Evolutionary conservation across 1,284 basidiomycete species (phyloP).

Genomic region (Trichosporon sp.): DNA sequence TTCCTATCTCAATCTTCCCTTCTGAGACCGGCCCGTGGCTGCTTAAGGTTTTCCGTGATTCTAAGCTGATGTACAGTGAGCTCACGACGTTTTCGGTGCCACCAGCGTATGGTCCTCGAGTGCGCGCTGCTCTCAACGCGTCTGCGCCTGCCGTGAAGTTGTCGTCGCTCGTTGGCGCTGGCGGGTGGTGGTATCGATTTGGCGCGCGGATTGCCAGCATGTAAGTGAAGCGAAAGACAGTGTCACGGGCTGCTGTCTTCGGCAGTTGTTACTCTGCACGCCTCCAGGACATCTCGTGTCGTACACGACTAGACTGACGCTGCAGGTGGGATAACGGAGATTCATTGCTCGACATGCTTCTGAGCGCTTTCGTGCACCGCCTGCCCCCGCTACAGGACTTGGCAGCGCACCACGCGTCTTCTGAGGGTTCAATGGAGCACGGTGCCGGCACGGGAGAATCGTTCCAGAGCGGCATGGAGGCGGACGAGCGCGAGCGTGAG

Average conservation of each 20-base stretch:
- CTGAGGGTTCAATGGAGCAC: constrained; percentile 49
- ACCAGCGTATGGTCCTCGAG: constrained; percentile 63
- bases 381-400: constrained; percentile 78
- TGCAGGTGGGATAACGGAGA: constrained; percentile 17
- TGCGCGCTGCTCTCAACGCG: constrained; percentile 76
- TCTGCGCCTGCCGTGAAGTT: constrained; percentile 73
- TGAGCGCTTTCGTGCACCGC: constrained; percentile 68
- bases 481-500: constrained; percentile 77
- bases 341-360: constrained; percentile 54
- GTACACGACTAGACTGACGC: neutral
- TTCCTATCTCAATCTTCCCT: too few species aligned
- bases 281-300: too few species aligned
- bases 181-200: constrained; percentile 82
- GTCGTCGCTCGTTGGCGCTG: constrained; percentile 72
- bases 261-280: too few species aligned
- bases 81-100: constrained; percentile 82
- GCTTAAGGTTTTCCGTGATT: neutral
- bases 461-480: constrained; percentile 82
- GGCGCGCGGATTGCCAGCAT: constrained; percentile 66
- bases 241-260: too few species aligned
- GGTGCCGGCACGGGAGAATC: constrained; percentile 54
- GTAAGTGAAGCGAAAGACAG: too few species aligned
- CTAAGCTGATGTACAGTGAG: constrained; percentile 53
- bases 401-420: constrained; percentile 75
- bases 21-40: too few species aligned